phyloP scores from a whole-genome alignment of 2,329 filamentous ascomycete species.

The Phialophora expanda region DNA sequence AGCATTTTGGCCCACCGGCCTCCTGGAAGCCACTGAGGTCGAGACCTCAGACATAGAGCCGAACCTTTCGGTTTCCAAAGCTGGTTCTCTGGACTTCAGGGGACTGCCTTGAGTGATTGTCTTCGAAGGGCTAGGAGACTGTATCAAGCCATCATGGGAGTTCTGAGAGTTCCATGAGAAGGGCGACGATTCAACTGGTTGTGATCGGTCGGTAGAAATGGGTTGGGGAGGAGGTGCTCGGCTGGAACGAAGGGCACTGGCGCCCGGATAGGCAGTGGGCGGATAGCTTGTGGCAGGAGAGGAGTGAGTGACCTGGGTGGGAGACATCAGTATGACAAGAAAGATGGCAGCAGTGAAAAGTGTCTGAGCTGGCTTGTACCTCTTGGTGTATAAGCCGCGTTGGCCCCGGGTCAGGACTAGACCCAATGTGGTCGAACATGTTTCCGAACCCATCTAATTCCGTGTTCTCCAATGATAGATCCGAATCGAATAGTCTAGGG shows the following conservation, averaged over 20 bases:
- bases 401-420: constrained; percentile 37
- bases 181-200: constrained; percentile 55
- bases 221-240: constrained; percentile 46
- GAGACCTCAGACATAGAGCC: constrained; percentile 36
- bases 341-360: constrained; percentile 11
- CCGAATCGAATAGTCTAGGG: constrained; percentile 56
- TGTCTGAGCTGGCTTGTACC: constrained; percentile 29
- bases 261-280: constrained; percentile 29
- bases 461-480: constrained; percentile 49
- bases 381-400: constrained; percentile 39
- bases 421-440: constrained; percentile 58
- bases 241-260: constrained; percentile 10
- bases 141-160: constrained; percentile 57
- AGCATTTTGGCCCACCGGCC: constrained; percentile 13
- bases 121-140: constrained; percentile 45
- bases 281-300: constrained; percentile 32
- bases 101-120: constrained; percentile 40
- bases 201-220: constrained; percentile 52
- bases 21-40: constrained; percentile 34
- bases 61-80: constrained; percentile 18
- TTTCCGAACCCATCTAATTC: constrained; percentile 55
- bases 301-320: constrained; percentile 16
- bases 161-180: constrained; percentile 60
- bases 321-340: constrained; percentile 29
- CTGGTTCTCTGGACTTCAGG: constrained; percentile 36